Conservation (phyloP, 139 green algal genomes). For the Chloropicon primus region DNA sequence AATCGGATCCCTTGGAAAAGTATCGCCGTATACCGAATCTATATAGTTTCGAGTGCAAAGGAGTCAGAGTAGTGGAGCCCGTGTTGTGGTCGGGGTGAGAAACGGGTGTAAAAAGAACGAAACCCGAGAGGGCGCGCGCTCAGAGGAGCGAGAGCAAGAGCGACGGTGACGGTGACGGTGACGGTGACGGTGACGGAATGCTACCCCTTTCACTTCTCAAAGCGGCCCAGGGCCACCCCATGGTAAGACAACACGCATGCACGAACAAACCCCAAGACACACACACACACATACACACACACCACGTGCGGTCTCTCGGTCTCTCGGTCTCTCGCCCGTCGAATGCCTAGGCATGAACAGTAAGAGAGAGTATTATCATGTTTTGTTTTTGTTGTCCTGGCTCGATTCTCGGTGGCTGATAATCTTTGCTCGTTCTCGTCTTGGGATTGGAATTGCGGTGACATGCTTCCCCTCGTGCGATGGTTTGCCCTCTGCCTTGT, state of each 20-base stretch:
- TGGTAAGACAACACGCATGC: slow-evolving; percentile 38
- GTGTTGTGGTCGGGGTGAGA: neutral
- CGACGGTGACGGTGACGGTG: neutral
- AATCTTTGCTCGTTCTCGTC: too few relatives aligned
- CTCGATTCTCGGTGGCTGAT: too few relatives aligned
- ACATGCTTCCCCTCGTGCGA: too few relatives aligned
- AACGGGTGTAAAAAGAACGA: neutral
- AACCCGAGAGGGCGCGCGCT: neutral
- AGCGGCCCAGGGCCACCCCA: slow-evolving; percentile 63
- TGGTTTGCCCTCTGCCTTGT: too few relatives aligned
- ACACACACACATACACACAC: too few relatives aligned
- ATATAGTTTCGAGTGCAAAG: neutral
- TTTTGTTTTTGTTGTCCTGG: too few relatives aligned
- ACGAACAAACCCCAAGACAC: too few relatives aligned
- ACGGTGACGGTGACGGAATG: slow-evolving; percentile 8
- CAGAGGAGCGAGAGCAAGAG: neutral
- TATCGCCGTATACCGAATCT: neutral
- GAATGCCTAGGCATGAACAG: too few relatives aligned
- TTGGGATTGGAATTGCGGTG: too few relatives aligned
- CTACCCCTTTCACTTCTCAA: slow-evolving; percentile 76
- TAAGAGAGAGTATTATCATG: neutral
- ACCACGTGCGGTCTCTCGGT: too few relatives aligned
- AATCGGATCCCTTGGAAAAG: neutral
- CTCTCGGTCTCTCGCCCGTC: too few relatives aligned
- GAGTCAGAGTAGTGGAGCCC: neutral